phyloP scores from a whole-genome alignment of 176 grass and related monocot genomes.

The Oryza longistaminata region DNA sequence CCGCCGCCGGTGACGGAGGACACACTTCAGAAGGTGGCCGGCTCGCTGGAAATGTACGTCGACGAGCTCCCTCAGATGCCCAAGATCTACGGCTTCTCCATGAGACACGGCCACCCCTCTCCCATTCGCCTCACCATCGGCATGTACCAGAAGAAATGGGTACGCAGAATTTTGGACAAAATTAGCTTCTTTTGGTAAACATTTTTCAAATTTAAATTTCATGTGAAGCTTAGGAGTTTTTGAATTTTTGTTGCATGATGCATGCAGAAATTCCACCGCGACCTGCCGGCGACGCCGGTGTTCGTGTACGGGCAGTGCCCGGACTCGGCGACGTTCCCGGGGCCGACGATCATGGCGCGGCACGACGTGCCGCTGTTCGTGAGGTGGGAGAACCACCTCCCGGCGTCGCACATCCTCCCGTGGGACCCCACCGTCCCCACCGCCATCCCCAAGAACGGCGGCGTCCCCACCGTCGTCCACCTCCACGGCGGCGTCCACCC shows the following conservation, averaged over 20 bases:
- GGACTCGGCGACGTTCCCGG: no score
- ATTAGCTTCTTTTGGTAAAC: background rate
- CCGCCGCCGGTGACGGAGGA: slow-evolving; percentile 41
- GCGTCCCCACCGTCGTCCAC: slow-evolving; percentile 78
- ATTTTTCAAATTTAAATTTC: no score
- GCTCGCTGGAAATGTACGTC: slow-evolving; percentile 68
- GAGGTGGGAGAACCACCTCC: slow-evolving; percentile 80
- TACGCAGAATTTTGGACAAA: slow-evolving; percentile 5
- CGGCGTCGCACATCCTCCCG: slow-evolving; percentile 56
- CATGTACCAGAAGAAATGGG: slow-evolving; percentile 82
- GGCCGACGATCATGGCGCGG: no score
- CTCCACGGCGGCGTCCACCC: slow-evolving; percentile 66
- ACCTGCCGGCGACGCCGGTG: slow-evolving; percentile 66
- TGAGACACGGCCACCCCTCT: slow-evolving; percentile 36
- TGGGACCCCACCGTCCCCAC: slow-evolving; percentile 65
- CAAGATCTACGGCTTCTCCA: slow-evolving; percentile 60
- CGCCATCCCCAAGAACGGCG: slow-evolving; percentile 53
- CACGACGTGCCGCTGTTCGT: no score
- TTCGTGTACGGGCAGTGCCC: no score
- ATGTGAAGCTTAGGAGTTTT: no score
- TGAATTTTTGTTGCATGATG: no score
- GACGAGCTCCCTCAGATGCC: slow-evolving; percentile 72
- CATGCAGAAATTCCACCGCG: slow-evolving; percentile 89
- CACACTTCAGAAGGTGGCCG: slow-evolving; percentile 45
- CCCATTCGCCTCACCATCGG: slow-evolving; percentile 58